Base-by-base conservation (phyloP, 2,329 filamentous ascomycete species). In the Fusarium burgessii region DNA sequence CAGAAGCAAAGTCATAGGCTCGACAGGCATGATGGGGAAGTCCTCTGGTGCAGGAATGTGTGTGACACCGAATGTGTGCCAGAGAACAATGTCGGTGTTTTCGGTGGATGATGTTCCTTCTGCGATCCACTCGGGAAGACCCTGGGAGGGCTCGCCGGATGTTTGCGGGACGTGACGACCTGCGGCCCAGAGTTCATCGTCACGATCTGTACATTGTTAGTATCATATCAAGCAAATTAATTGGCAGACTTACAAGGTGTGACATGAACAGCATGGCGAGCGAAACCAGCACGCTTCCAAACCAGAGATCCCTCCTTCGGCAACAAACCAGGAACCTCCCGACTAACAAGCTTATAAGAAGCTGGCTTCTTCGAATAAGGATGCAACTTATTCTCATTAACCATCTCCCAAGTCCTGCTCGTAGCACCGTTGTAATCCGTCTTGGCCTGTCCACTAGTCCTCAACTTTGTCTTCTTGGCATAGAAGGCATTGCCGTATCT, bases 41-140 rank as follows among this genome's bases (percentile, higher is more conserved):
- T 97, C 95, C 78, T 98, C 95, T 0, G 94, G 94, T 0, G 92
- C 85, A 0, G 95, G 94, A 84, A 97, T 95, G 79, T 97, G 95
- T 1, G 92, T 95, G 38, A 97, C 86, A 38, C 95, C 95, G 77
- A 97, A 98, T 0, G 94, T 97, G 82, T 97, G 94, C 94, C 94
- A 98, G 18, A 97, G 87, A 2, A 98, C 94, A 33, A 97, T 83
- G 78, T 98, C 93, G 1, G 90, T 93, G 84, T 97, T 92, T 59
- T 92, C 92, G 72, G 97, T 90, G 29, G 84, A 87, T 62, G 88
- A 89, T 47, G 83, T 83, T 15, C 92, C 90, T 66, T 94, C 89
- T 27, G 89, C 89, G 73, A 96, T 91, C 93, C 93, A 95, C 72
- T 90, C 86, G 1, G 92, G 91, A 5, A 97, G 83, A 35, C 93